Evolutionary conservation across 2,329 filamentous ascomycete genomes (phyloP), one percentile per base, ranked within the genome.

Genomic region (Cladobotryum mycophilum): DNA sequence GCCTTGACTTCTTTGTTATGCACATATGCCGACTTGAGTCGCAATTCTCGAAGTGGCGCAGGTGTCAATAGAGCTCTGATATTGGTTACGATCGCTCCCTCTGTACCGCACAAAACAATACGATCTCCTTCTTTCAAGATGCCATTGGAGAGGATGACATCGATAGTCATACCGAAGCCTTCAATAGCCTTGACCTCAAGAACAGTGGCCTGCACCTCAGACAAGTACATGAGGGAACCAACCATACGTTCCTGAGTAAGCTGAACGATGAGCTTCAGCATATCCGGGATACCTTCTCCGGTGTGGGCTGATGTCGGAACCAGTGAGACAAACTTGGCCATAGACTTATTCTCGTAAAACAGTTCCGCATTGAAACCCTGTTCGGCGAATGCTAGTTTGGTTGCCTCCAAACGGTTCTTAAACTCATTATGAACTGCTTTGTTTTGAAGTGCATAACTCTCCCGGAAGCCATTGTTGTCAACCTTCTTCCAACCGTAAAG

Each of bases 1-100:
- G 95, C 93, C 78, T 96, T 99, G 74, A 96, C 91, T 70, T 96
- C 90, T 76, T 99, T 97, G 76, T 99, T 96, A 76, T 99, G 95
- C 30, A 99, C 92, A 64, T 99, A 99, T 56, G 85, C 81, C 3
- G 91, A 96, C 74, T 97, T 97, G 62, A 99, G 82, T 68, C 95
- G 90, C 57, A 99, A 72, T 69, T 99, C 93, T 66, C 89, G 93
- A 67, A 99, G 83, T 54, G 90, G 88, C 11, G 90, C 91, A 2
- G 93, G 93, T 3, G 93, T 99, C 47, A 99, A 78, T 22, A 99
- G 79, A 13, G 93, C 95, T 73, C 93, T 84, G 62, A 99, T 93
- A 60, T 96, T 96, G 6, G 93, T 99, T 53, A 85, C 82, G 66
- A 99, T 99, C 47, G 90, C 85, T 25, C 95, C 93, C 66, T 97